Evolutionary conservation across 2,329 filamentous ascomycete species (phyloP).

Genomic region (Aulographum hederae): DNA sequence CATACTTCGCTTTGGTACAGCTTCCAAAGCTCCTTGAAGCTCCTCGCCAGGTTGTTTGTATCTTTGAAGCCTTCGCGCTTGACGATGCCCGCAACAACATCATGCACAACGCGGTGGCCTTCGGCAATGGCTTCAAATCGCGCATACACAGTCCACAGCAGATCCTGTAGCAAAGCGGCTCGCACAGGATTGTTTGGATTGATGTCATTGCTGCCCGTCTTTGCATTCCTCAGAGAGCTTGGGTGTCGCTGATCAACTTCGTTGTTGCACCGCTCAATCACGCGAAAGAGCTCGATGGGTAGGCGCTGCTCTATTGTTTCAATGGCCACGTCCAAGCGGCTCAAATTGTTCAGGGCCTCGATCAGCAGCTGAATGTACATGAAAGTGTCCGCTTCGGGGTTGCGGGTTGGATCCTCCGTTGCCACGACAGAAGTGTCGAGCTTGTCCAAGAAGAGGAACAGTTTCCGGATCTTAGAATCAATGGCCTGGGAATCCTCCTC

Average conservation of each 20-base stretch:
- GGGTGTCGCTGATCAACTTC: constrained; percentile 89
- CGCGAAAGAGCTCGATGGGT: constrained; percentile 80
- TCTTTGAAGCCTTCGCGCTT: constrained; percentile 53
- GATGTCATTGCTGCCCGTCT: neutral
- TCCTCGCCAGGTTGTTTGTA: constrained; percentile 54
- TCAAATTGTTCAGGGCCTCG: constrained; percentile 79
- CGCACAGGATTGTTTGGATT: constrained; percentile 30
- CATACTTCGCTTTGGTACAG: constrained; percentile 96
- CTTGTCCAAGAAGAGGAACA: constrained; percentile 39
- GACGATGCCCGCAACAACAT: constrained; percentile 73
- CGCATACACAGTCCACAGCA: constrained; percentile 81
- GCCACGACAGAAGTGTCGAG: constrained; percentile 37
- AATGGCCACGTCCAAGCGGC: constrained; percentile 66
- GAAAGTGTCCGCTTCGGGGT: constrained; percentile 90
- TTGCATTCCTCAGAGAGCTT: constrained; percentile 45
- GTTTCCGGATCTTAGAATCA: constrained; percentile 30
- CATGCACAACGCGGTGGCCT: constrained; percentile 82
- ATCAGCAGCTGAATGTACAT: constrained; percentile 78
- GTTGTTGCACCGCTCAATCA: constrained; percentile 87
- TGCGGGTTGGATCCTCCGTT: constrained; percentile 76
- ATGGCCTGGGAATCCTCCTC: constrained; percentile 6
- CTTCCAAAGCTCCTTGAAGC: constrained; percentile 96
- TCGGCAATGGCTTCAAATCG: constrained; percentile 97
- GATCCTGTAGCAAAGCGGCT: constrained; percentile 73
- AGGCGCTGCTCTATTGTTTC: constrained; percentile 84